Percentiles rank a stretch among this genome's conserved stretches.
Conservation (phyloP, 2,329 filamentous ascomycete species). For the Helotiales sp. region DNA sequence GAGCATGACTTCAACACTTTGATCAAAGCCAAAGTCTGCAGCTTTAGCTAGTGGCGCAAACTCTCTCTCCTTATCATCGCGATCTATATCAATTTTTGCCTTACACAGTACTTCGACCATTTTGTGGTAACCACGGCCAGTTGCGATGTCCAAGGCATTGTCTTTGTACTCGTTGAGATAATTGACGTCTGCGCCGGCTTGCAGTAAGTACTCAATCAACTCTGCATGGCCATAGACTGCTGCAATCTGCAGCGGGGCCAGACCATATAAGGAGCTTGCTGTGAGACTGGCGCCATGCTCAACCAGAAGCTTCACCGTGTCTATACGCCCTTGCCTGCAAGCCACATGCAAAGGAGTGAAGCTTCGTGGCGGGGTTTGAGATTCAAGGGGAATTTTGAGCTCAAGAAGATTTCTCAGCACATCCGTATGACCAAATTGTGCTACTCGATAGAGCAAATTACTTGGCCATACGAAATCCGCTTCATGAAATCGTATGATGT, state of each 20-base stretch:
- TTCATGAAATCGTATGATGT: background rate
- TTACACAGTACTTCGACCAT: background rate
- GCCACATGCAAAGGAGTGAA: slow-evolving; percentile 8
- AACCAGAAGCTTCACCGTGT: background rate
- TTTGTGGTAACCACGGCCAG: background rate
- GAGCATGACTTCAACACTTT: background rate
- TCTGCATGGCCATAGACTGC: background rate
- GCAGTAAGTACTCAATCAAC: background rate
- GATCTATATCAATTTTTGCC: background rate
- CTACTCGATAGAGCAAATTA: background rate
- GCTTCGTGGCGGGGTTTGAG: background rate
- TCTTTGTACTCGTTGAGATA: background rate
- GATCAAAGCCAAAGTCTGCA: background rate
- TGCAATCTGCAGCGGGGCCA: background rate
- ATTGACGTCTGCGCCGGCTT: background rate
- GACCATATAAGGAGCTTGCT: background rate
- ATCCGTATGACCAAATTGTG: background rate
- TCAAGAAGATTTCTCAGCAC: background rate
- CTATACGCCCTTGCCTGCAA: background rate
- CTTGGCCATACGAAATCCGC: background rate
- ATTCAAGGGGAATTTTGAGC: background rate
- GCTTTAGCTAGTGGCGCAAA: background rate
- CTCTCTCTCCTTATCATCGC: background rate
- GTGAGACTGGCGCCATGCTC: background rate
- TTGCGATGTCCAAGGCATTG: background rate